Conservation (phyloP, 1,284 basidiomycete species). For the Leccinum solheimii region DNA sequence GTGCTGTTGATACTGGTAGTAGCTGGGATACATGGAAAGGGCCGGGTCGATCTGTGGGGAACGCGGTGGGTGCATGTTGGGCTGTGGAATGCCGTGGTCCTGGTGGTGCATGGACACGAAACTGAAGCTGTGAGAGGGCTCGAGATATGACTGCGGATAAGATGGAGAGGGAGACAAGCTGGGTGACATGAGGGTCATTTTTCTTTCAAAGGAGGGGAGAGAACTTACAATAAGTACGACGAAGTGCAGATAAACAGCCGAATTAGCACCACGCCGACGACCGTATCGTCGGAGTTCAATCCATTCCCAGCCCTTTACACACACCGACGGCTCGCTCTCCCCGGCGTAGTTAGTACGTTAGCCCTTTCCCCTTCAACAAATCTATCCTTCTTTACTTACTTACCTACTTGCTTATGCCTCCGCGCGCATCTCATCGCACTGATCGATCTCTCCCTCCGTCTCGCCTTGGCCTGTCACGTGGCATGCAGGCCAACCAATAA, state of each 20-base stretch:
- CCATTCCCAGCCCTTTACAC: background rate
- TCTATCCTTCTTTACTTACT: too few relatives aligned
- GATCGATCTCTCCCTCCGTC: background rate
- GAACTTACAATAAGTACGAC: constrained; percentile 18
- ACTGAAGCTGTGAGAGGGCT: constrained; percentile 14
- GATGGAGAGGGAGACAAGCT: constrained; percentile 14
- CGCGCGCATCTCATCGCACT: background rate
- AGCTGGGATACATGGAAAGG: constrained; percentile 59
- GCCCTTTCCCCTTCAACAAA: background rate
- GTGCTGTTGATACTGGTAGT: constrained; percentile 51
- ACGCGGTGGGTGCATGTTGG: constrained; percentile 54
- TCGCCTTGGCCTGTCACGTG: background rate
- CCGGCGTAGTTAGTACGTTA: background rate
- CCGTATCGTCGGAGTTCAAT: background rate
- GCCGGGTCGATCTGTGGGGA: constrained; percentile 66
- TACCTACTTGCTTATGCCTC: background rate
- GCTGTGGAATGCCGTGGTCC: constrained; percentile 39
- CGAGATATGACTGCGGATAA: constrained; percentile 27
- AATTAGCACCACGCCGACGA: background rate
- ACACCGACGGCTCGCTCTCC: background rate
- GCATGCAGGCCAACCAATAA: background rate
- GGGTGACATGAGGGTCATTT: constrained; percentile 19
- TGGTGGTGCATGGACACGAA: constrained; percentile 41
- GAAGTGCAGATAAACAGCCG: background rate
- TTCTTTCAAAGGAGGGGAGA: background rate